Base-by-base conservation (phyloP, 257 asterid species). In the Perilla frutescens region DNA sequence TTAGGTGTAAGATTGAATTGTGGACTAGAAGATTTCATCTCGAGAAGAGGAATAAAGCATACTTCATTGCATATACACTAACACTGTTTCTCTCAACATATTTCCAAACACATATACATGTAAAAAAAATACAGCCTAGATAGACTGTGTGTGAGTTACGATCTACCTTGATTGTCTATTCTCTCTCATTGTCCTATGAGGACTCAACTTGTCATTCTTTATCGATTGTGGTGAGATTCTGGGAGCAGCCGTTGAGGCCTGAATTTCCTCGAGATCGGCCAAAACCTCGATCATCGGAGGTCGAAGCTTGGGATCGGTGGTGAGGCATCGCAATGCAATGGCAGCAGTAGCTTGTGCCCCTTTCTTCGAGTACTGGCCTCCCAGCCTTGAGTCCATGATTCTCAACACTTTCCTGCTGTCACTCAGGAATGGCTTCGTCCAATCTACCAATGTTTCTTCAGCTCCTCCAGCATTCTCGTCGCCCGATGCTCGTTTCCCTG, bases 341-440 rank as follows among this genome's bases (percentile, higher is more conserved):
- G 81, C 76, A 2, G 85, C 85, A 1, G 85, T 79, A 14, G 85
- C 69, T 60, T 84, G 88, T 6, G 88, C 88, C 5, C 81, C 87
- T 73, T 86, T 86, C 48, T 84, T 84, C 6, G 85, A 71, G 77
- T 86, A 86, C 79, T 86, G 87, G 32, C 90, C 90, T 12, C 90
- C 85, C 49, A 86, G 70, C 73, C 85, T 86, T 0, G 90, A 81
- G 60, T 86, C 90, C 87, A 86, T 86, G 61, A 86, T 81, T 64
- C 90, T 81, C 82, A 80, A 66, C 68, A 86, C 79, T 71, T 84
- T 82, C 72, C 90, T 77, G 7, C 62, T 73, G 68, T 86, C 88
- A 29, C 75, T 75, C 13, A 86, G 66, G 72, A 81, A 86, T 2
- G 88, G 90, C 75, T 31, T 84, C 7, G 90, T 86, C 90, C 90